These are phyloP conservation scores for Hansenula lynferdii DNA, from an alignment of 1,139 yeast species.

Conservation along the genomic window DNA sequence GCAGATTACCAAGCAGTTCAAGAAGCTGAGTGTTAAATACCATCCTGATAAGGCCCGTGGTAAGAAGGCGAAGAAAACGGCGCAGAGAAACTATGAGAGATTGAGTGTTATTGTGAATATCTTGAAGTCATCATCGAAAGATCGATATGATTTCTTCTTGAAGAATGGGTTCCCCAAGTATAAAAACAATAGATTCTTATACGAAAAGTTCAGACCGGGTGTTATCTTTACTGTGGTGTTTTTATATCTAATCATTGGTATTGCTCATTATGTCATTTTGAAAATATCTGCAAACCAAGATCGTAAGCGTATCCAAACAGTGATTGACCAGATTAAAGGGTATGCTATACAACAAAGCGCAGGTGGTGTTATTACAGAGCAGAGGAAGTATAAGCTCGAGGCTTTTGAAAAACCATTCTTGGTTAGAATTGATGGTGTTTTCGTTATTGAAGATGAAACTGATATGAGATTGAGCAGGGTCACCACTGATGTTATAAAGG, in stretches of 20 bases:
- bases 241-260: conserved; percentile 43
- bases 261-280: conserved; percentile 56
- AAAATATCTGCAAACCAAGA: conserved; percentile 57
- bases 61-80: conserved; percentile 19
- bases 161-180: conserved; percentile 84
- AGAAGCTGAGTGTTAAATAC: conserved; percentile 60
- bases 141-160: conserved; percentile 81
- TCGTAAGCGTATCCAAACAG: conserved; percentile 46
- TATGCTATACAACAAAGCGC: conserved; percentile 22
- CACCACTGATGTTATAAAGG: conserved; percentile 23
- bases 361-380: conserved; percentile 24
- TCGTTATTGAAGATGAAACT: conserved; percentile 49
- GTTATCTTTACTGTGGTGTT: conserved; percentile 46
- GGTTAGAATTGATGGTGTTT: conserved; percentile 73
- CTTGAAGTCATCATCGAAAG: conserved; percentile 57
- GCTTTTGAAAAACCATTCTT: conserved; percentile 53
- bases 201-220: conserved; percentile 53
- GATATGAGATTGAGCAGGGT: conserved; percentile 25
- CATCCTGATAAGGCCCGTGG: conserved; percentile 74
- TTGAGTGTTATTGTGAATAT: conserved; percentile 73
- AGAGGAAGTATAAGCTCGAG: conserved; percentile 29
- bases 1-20: conserved; percentile 72
- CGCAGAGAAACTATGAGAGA: conserved; percentile 45
- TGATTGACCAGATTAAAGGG: conserved; percentile 46
- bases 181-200: conserved; percentile 49